Percentiles rank a stretch among this genome's conserved stretches.
Evolutionary conservation across 371 early-diverging fungal genomes (phyloP).

Genomic region (Massospora cicadina): DNA sequence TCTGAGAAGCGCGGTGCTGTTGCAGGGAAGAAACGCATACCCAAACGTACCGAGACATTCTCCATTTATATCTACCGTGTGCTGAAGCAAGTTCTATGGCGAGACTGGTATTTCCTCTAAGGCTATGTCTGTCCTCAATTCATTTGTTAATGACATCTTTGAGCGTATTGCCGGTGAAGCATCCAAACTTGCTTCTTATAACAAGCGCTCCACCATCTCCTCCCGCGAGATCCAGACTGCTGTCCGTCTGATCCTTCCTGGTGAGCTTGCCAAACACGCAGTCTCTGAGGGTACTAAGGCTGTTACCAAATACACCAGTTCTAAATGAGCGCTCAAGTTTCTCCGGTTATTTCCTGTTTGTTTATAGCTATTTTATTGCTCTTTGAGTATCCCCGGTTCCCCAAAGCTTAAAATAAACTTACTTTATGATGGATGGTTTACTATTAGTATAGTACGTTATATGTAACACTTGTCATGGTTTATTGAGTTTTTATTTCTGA

Average conservation of each 20-base stretch:
- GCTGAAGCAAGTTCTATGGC: slow-evolving; percentile 92
- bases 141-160: slow-evolving; percentile 94
- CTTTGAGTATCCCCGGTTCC: too few species aligned
- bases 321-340: slow-evolving; percentile 27
- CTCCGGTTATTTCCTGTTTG: not conserved
- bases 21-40: slow-evolving; percentile 37
- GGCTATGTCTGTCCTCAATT: slow-evolving; percentile 97
- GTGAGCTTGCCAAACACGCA: slow-evolving; percentile 94
- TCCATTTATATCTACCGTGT: slow-evolving; percentile 93
- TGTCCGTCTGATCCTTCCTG: slow-evolving; percentile 83
- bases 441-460: too few species aligned
- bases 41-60: slow-evolving; percentile 74
- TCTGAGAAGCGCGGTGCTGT: slow-evolving; percentile 7
- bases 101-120: slow-evolving; percentile 96
- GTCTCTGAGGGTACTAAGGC: slow-evolving; percentile 96
- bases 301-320: slow-evolving; percentile 86
- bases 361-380: not conserved
- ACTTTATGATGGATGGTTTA: too few species aligned
- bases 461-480: too few species aligned
- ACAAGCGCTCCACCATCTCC: slow-evolving; percentile 86
- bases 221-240: slow-evolving; percentile 92
- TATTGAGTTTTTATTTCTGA: too few species aligned
- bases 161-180: slow-evolving; percentile 83
- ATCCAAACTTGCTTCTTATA: slow-evolving; percentile 81
- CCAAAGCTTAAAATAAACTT: too few species aligned